Evolutionary conservation across 2,329 filamentous ascomycete genomes (phyloP).

Genomic region (Alternaria sp.): DNA sequence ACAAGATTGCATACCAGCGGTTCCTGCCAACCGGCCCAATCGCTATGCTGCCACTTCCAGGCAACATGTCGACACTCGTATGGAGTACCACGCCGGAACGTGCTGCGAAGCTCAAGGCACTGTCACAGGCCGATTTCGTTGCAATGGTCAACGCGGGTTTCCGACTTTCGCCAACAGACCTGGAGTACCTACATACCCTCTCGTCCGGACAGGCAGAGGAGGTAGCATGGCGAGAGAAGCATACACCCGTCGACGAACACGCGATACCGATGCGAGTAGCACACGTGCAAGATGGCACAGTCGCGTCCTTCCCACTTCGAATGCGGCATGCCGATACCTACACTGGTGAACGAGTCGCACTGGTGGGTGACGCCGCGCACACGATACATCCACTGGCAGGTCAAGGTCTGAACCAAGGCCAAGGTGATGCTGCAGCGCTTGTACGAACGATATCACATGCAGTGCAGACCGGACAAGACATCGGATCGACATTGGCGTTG

Average conservation of each 20-base stretch:
- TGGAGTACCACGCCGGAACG: constrained; percentile 90
- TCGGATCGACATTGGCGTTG: constrained; percentile 78
- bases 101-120: constrained; percentile 77
- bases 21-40: constrained; percentile 93
- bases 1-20: constrained; percentile 87
- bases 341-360: constrained; percentile 83
- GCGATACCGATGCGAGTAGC: constrained; percentile 69
- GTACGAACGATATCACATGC: constrained; percentile 76
- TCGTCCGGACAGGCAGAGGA: constrained; percentile 67
- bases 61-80: constrained; percentile 82
- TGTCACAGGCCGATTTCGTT: constrained; percentile 75
- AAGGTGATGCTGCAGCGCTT: constrained; percentile 85
- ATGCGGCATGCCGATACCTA: constrained; percentile 95
- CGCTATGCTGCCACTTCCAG: constrained; percentile 87
- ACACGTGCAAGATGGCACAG: constrained; percentile 75
- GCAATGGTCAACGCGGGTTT: constrained; percentile 95
- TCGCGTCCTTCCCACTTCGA: constrained; percentile 90
- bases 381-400: constrained; percentile 94
- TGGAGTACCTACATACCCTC: constrained; percentile 80
- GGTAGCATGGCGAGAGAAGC: constrained; percentile 79
- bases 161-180: constrained; percentile 76
- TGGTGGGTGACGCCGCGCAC: constrained; percentile 94
- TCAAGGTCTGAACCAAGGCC: constrained; percentile 91
- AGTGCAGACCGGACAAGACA: constrained; percentile 82
- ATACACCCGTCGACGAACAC: constrained; percentile 62